Base-by-base conservation (phyloP, 2,329 filamentous ascomycete species). In the Cyphellophora attinorum region DNA sequence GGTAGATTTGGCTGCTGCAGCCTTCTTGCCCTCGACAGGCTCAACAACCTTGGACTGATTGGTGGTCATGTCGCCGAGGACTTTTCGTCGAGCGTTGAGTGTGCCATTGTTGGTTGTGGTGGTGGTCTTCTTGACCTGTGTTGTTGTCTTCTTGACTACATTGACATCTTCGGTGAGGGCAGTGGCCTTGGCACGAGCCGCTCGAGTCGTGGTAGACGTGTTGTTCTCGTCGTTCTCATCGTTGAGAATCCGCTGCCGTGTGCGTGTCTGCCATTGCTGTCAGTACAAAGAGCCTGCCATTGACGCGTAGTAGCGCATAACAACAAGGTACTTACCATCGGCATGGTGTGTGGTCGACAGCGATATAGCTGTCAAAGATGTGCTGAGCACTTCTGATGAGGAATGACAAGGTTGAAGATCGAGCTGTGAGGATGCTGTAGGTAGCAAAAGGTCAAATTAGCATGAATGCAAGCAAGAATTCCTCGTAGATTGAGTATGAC, bases 151-250 rank as follows among this genome's bases (percentile, higher is more conserved):
- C 15, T 66, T 61, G 35, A 65, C 61, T 34, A 81, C 81, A 49
- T 68, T 72, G 54, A 66, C 70, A 40, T 53, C 48, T 34, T 60
- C 59, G 27, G 57, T 58, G 27, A 74, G 70, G 31, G 82, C 81
- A 39, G 85, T 85, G 34, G 86, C 79, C 67, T 96, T 95, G 48
- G 91, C 88, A 65, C 91, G 78, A 52, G 91, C 96, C 58, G 95
- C 68, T 65, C 88, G 85, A 64, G 82, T 85, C 42, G 82, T 78
- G 39, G 69, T 62, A 39, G 60, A 61, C 14, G 50, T 65, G 46
- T 63, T 74, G 59, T 94, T 93, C 68, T 95, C 91, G 59, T 95
- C 89, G 58, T 95, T 95, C 69, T 95, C 88, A 61, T 93, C 91
- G 47, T 81, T 81, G 52, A 81, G 73, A 58, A 78, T 74, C 64